Evolutionary conservation across 768 basidiomycete genomes (phyloP).

Genomic region (Leccinum pellstonianum): DNA sequence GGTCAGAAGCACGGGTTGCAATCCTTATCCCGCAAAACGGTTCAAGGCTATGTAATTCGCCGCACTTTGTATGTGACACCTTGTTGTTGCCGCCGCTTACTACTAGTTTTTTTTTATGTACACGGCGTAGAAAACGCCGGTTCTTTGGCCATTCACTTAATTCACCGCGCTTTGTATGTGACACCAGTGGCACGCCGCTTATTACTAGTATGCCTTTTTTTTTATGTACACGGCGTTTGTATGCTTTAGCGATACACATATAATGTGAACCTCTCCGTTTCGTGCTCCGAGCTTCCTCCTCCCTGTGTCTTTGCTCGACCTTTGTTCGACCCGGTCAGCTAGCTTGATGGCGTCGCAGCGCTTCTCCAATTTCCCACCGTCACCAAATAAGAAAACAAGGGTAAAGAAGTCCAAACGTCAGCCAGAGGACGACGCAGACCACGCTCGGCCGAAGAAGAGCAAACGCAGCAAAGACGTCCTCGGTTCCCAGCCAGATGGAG

Average conservation of each 20-base stretch:
- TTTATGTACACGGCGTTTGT: too few relatives aligned
- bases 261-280: too few relatives aligned
- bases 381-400: not conserved
- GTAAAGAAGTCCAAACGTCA: not conserved
- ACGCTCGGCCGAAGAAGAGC: not conserved
- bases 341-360: not conserved
- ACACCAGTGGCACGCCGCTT: too few relatives aligned
- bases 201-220: too few relatives aligned
- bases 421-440: not conserved
- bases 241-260: too few relatives aligned
- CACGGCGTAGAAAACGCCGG: too few relatives aligned
- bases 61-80: too few relatives aligned
- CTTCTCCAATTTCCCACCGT: not conserved
- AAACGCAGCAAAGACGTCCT: not conserved
- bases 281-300: too few relatives aligned
- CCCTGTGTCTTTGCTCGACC: not conserved
- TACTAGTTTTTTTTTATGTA: too few relatives aligned
- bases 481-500: not conserved
- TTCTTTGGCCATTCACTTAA: too few relatives aligned
- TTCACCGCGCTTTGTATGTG: too few relatives aligned
- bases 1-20: not conserved
- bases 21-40: not conserved
- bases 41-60: not conserved
- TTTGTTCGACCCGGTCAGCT: not conserved
- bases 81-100: too few relatives aligned